Conservation (phyloP, 2,329 filamentous ascomycete genomes). For the Sarocladium kiliense region DNA sequence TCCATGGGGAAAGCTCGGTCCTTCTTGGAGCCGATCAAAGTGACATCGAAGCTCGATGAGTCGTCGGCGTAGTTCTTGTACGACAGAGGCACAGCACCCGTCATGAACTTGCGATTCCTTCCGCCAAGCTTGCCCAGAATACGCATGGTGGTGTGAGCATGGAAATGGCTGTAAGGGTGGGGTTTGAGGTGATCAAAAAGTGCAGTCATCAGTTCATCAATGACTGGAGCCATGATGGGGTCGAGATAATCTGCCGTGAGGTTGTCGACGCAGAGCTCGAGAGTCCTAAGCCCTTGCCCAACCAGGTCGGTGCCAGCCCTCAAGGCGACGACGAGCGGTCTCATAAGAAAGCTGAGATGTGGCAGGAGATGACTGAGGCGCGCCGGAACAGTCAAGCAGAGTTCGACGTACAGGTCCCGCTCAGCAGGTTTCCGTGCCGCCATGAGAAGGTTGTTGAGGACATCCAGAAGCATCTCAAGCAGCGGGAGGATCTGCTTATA, state of each 20-base stretch:
- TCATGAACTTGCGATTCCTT: constrained; percentile 92
- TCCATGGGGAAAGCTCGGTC: constrained; percentile 84
- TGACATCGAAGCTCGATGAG: constrained; percentile 77
- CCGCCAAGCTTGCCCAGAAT: constrained; percentile 96
- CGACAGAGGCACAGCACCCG: constrained; percentile 74
- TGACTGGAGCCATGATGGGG: constrained; percentile 97
- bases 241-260: constrained; percentile 96
- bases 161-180: constrained; percentile 93
- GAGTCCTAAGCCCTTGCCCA: constrained; percentile 83
- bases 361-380: constrained; percentile 90
- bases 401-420: constrained; percentile 91
- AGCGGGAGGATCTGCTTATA: constrained; percentile 98
- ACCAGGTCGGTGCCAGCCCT: constrained; percentile 90
- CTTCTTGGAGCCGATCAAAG: constrained; percentile 82
- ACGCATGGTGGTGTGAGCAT: constrained; percentile 94
- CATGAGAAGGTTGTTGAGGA: constrained; percentile 89
- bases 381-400: constrained; percentile 93
- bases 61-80: constrained; percentile 88
- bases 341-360: constrained; percentile 94
- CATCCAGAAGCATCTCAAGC: constrained; percentile 94
- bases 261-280: constrained; percentile 97
- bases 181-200: constrained; percentile 94
- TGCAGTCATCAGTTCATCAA: constrained; percentile 97
- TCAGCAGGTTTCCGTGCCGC: constrained; percentile 87
- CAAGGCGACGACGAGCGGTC: constrained; percentile 91